These are phyloP conservation scores for Fraxinus platypoda DNA, from an alignment of 305 asterid species.

Conservation along the genomic window DNA sequence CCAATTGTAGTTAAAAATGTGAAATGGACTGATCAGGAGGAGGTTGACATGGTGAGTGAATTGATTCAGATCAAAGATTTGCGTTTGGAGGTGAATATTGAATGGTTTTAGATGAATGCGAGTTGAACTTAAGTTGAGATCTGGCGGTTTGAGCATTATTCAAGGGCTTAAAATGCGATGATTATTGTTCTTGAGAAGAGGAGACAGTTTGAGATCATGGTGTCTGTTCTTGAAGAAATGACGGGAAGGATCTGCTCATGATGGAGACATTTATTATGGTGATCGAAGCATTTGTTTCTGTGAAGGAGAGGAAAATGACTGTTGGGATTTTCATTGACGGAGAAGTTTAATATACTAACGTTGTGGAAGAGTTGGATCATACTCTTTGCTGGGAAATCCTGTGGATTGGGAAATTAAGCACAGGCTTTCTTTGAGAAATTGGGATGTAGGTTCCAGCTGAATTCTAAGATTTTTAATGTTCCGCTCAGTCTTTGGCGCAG, in stretches of 20 bases:
- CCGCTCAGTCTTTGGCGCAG: slow-evolving; percentile 76
- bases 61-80: slow-evolving; percentile 69
- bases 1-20: slow-evolving; percentile 19
- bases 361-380: slow-evolving; percentile 52
- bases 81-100: slow-evolving; percentile 72
- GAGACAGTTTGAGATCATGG: slow-evolving; percentile 87
- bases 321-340: slow-evolving; percentile 70
- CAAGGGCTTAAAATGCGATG: slow-evolving; percentile 64
- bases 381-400: slow-evolving; percentile 73
- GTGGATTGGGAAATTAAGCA: slow-evolving; percentile 72
- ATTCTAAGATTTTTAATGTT: slow-evolving; percentile 55
- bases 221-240: slow-evolving; percentile 74
- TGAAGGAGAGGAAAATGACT: slow-evolving; percentile 74
- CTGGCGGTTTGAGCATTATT: slow-evolving; percentile 54
- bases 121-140: slow-evolving; percentile 46
- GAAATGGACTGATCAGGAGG: slow-evolving; percentile 44
- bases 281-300: slow-evolving; percentile 71
- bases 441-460: slow-evolving; percentile 62
- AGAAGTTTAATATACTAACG: slow-evolving; percentile 55
- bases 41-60: slow-evolving; percentile 69
- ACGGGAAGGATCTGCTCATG: slow-evolving; percentile 61
- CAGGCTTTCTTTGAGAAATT: slow-evolving; percentile 55
- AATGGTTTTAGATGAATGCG: slow-evolving; percentile 75
- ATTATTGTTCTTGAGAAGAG: slow-evolving; percentile 67
- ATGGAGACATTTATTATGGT: slow-evolving; percentile 56